Percentiles rank a stretch among this genome's conserved stretches.
phyloP scores from a whole-genome alignment of 345 rosid genomes.

The Gynandropsis gynandra region DNA sequence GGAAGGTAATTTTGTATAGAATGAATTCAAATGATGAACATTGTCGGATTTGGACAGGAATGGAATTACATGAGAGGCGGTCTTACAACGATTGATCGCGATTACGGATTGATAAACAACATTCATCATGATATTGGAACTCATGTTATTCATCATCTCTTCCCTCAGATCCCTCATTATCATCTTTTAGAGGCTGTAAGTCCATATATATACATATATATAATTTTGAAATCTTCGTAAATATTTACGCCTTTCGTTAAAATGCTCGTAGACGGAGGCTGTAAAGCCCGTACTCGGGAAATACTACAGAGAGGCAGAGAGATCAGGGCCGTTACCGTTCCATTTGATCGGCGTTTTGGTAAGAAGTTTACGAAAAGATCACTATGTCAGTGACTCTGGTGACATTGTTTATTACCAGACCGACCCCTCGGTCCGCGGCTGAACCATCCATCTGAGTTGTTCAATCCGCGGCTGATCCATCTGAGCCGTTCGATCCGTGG shows the following conservation, averaged over 20 bases:
- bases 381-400: slow-evolving; percentile 68
- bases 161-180: slow-evolving; percentile 97
- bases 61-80: slow-evolving; percentile 97
- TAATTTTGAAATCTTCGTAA: neutral
- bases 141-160: slow-evolving; percentile 86
- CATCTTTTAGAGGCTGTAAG: slow-evolving; percentile 84
- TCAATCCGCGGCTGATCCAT: no score
- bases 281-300: slow-evolving; percentile 76
- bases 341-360: slow-evolving; percentile 41
- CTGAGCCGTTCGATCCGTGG: no score
- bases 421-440: slow-evolving; percentile 23
- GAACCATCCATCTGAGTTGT: no score
- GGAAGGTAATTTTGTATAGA: no score
- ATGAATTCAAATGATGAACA: no score
- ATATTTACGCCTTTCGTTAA: neutral
- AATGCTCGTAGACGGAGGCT: slow-evolving; percentile 54
- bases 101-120: slow-evolving; percentile 78
- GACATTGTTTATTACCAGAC: slow-evolving; percentile 64
- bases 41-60: slow-evolving; percentile 35
- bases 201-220: slow-evolving; percentile 2
- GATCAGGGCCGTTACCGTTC: slow-evolving; percentile 62
- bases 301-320: slow-evolving; percentile 72
- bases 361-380: slow-evolving; percentile 60
- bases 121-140: slow-evolving; percentile 96
- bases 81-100: slow-evolving; percentile 79